phyloP scores from a whole-genome alignment of 805 yeast species.

The Kodamaea restingae region DNA sequence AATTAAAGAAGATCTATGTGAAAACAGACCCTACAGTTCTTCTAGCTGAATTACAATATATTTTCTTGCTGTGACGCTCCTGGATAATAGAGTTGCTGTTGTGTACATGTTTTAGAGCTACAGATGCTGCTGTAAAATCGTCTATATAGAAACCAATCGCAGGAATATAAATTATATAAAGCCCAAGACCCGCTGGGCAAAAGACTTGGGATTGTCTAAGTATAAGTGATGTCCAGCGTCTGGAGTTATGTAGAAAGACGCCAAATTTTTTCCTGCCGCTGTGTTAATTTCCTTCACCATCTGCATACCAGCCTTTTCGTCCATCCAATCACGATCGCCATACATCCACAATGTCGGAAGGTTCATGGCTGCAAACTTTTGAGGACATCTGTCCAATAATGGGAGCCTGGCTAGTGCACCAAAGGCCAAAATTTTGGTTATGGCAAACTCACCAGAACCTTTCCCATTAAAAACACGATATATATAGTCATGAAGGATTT shows the following conservation, averaged over 20 bases:
- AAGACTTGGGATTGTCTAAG: slow-evolving; percentile 43
- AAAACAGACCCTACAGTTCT: no score
- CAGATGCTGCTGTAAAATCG: no score
- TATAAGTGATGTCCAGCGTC: slow-evolving; percentile 55
- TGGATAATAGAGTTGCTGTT: no score
- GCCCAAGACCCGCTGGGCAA: slow-evolving; percentile 27
- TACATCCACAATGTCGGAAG: slow-evolving; percentile 56
- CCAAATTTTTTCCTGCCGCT: slow-evolving; percentile 22
- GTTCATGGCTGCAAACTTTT: slow-evolving; percentile 34
- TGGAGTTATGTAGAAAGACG: slow-evolving; percentile 32
- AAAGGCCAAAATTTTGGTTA: slow-evolving; percentile 56
- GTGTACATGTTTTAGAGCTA: no score
- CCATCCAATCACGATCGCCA: slow-evolving; percentile 74
- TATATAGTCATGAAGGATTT: slow-evolving; percentile 50
- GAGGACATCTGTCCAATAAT: slow-evolving; percentile 47
- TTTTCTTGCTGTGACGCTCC: no score
- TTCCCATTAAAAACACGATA: slow-evolving; percentile 49
- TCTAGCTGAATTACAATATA: no score
- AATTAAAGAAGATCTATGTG: not conserved
- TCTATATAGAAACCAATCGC: no score
- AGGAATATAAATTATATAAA: slow-evolving; percentile 17
- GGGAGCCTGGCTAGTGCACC: slow-evolving; percentile 59
- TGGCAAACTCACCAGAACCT: slow-evolving; percentile 63
- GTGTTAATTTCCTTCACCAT: slow-evolving; percentile 21
- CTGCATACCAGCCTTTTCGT: slow-evolving; percentile 50